These are phyloP conservation scores for Aspergillus versicolor DNA, from an alignment of 2,329 filamentous ascomycete genomes.

Conservation along the genomic window DNA sequence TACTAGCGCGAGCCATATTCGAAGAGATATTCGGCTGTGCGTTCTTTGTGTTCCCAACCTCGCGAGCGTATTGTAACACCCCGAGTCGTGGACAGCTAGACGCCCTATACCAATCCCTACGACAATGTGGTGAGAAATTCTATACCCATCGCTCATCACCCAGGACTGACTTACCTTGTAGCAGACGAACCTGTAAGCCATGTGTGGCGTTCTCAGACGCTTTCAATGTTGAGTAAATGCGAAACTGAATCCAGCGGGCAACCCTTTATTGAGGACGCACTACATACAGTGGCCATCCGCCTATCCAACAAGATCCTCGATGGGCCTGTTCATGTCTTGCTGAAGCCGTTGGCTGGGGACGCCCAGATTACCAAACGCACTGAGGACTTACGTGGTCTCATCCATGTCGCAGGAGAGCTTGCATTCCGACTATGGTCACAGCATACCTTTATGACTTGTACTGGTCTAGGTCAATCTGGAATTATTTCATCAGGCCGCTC, in stretches of 20 bases:
- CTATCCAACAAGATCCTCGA: slow-evolving; percentile 1
- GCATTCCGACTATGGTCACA: slow-evolving; percentile 21
- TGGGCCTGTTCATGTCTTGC: neutral
- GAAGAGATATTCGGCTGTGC: neutral
- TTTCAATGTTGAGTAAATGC: slow-evolving; percentile 16
- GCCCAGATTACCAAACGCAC: neutral
- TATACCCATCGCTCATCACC: neutral
- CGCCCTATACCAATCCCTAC: neutral
- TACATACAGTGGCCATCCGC: neutral
- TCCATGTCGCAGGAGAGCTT: slow-evolving; percentile 13
- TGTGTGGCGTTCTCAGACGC: slow-evolving; percentile 16
- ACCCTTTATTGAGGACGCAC: too few relatives aligned
- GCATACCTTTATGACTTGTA: slow-evolving; percentile 15
- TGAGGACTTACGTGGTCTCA: slow-evolving; percentile 1
- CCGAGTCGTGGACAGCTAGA: neutral
- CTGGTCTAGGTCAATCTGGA: neutral
- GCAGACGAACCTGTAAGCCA: neutral
- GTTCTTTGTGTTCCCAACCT: neutral
- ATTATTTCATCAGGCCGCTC: neutral
- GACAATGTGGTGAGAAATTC: neutral
- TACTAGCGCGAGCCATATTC: neutral
- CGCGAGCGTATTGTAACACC: too few relatives aligned
- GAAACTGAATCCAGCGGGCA: neutral
- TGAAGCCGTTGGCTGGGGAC: neutral
- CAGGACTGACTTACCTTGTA: neutral